A percentile compares a stretch with the other conserved stretches of the same genome.
Evolutionary conservation across 345 rosid species (phyloP).

Genomic region (Nephelium lappaceum): DNA sequence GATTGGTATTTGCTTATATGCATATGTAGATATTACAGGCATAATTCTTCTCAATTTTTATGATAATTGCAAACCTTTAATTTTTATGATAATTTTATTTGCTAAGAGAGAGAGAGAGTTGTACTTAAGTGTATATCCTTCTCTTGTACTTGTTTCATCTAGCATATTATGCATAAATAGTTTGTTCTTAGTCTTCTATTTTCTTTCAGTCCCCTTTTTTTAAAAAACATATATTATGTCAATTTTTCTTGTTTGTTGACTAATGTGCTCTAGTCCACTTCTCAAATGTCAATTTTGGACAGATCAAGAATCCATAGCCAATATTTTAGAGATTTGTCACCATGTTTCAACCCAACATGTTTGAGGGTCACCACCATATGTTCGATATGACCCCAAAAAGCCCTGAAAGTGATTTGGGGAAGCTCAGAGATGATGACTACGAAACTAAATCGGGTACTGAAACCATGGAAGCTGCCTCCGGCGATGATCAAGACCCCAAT

Average conservation of each 20-base stretch:
- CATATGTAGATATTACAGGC: background rate
- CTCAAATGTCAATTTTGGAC: background rate
- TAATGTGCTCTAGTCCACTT: background rate
- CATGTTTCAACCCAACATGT: slow-evolving; percentile 80
- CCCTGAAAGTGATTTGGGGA: slow-evolving; percentile 62
- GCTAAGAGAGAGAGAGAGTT: background rate
- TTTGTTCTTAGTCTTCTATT: background rate
- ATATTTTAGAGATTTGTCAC: slow-evolving; percentile 12
- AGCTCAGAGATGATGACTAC: slow-evolving; percentile 68
- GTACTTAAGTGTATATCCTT: background rate
- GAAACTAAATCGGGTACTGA: slow-evolving; percentile 84
- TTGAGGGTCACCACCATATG: slow-evolving; percentile 68
- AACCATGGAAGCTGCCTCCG: slow-evolving; percentile 58
- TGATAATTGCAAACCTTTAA: background rate
- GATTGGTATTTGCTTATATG: background rate
- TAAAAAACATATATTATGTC: background rate
- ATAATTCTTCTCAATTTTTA: slow-evolving; percentile 8
- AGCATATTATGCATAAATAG: too few species aligned
- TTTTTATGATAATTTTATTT: background rate
- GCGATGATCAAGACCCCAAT: slow-evolving; percentile 76
- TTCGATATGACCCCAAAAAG: slow-evolving; percentile 63
- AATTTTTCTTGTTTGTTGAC: background rate
- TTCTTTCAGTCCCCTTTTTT: background rate
- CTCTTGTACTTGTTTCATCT: background rate
- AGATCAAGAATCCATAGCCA: slow-evolving; percentile 19